Conservation (phyloP, 2,329 filamentous ascomycete species). For the Nemania diffusa region DNA sequence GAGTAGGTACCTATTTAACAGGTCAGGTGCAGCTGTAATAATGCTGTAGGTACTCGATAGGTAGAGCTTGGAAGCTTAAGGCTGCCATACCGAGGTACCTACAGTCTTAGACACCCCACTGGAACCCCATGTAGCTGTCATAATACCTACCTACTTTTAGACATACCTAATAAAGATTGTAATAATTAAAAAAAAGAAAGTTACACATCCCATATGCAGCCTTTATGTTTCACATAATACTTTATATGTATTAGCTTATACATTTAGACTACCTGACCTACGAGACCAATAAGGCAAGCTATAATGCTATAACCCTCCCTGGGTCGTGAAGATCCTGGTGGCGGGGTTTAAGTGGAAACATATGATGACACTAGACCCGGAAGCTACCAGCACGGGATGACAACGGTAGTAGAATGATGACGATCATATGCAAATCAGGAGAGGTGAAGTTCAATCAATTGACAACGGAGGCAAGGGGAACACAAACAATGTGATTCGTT, state of each 20-base stretch:
- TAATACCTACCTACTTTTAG: background rate
- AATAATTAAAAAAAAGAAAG: background rate
- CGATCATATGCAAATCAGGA: conserved; percentile 12
- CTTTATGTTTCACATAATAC: background rate
- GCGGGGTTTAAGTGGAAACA: conserved; percentile 24
- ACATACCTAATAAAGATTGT: background rate
- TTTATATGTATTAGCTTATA: background rate
- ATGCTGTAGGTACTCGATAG: background rate
- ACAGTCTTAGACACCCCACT: background rate
- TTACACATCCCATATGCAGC: background rate
- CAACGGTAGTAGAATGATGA: conserved; percentile 15
- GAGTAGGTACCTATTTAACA: background rate
- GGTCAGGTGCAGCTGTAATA: too few relatives aligned
- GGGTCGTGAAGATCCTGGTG: conserved; percentile 9
- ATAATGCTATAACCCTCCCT: background rate
- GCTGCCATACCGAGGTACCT: background rate
- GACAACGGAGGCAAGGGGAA: background rate
- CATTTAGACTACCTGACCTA: background rate
- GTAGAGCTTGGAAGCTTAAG: background rate
- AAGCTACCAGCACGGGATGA: conserved; percentile 26
- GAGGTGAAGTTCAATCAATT: background rate
- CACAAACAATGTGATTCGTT: background rate
- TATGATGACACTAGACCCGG: conserved; percentile 14
- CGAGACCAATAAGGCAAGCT: background rate
- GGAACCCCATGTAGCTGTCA: background rate